Evolutionary conservation across 768 basidiomycete genomes (phyloP), one percentile per base, ranked within the genome.

Genomic region (Suillus sp.): DNA sequence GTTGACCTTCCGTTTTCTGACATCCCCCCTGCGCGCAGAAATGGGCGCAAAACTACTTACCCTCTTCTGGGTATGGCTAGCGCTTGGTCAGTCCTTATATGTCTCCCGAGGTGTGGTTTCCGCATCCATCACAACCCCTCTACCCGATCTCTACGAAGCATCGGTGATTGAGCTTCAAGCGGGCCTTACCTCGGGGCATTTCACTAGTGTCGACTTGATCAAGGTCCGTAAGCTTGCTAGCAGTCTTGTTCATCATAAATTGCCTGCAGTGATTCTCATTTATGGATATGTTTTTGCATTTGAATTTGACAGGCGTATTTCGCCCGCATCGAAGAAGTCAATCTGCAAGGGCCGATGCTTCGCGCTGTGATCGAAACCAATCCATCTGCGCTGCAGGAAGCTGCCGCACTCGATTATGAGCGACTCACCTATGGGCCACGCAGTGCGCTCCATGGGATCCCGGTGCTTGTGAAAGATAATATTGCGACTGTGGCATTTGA

Each of bases 141-240:
- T 79, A 22, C 80, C 80, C 2, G 79, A 81, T 61, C 65, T 81
- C 4, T 79, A 80, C 59, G 78, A 81, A 55, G 80, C 80, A 1
- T 73, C 75, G 1, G 64, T 81, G 54, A 63, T 63, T 4, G 79
- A 81, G 54, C 70, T 81, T 7, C 78, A 81, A 64, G 63, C 64
- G 2, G 80, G 81, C 13, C 68, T 81, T 47, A 71, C 74, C 14
- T 66, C 69, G 1, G 73, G 75, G 9, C 65, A 65, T 34, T 81
- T 81, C 60, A 78, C 71, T 9, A 80, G 79, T 47, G 80, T 79
- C 2, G 75, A 81, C 61, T 70, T 81, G 11, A 76, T 81, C 34
- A 78, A 77, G 69, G 79, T 77, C 32, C 25, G 67, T 70, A 18
- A 32, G 18, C 61, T 18, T 47, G 18, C 43, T 48, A n/a, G 18